Evolutionary conservation across 1,284 basidiomycete species (phyloP).

Genomic region (Phellopilus nigrolimitatus): DNA sequence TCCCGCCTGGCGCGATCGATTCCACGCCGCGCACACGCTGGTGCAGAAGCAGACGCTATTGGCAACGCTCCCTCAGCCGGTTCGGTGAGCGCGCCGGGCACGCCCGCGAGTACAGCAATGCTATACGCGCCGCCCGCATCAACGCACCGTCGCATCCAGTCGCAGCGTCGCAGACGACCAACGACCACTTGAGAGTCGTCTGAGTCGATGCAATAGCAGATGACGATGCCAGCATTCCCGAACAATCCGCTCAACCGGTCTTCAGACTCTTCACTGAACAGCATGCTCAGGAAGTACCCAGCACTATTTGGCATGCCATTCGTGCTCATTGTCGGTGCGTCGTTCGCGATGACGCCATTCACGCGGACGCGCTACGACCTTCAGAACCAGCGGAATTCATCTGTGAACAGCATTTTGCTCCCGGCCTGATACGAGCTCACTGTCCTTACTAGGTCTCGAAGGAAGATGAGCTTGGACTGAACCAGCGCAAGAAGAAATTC

Average conservation of each 20-base stretch:
- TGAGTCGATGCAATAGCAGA: constrained; percentile 6
- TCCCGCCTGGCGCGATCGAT: no score
- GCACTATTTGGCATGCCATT: constrained; percentile 85
- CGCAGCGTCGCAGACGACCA: neutral
- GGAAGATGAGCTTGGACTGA: constrained; percentile 82
- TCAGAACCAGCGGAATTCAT: constrained; percentile 74
- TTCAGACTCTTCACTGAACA: constrained; percentile 42
- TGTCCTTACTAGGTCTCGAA: constrained; percentile 54
- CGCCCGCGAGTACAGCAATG: no score
- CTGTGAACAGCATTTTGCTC: constrained; percentile 39
- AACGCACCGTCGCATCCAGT: no score
- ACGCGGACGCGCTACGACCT: constrained; percentile 92
- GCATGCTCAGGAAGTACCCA: constrained; percentile 52
- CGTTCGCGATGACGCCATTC: constrained; percentile 80
- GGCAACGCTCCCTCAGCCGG: no score
- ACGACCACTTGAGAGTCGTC: neutral
- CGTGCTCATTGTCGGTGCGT: constrained; percentile 79
- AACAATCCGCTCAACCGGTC: constrained; percentile 48
- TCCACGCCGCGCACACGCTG: no score
- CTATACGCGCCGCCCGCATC: no score
- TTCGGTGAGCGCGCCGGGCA: no score
- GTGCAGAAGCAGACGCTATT: no score
- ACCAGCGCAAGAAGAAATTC: constrained; percentile 78
- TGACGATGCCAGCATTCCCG: constrained; percentile 54
- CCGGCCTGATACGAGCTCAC: neutral